These are phyloP conservation scores for Mrakia frigida DNA, from an alignment of 768 basidiomycete species.

Conservation along the genomic window DNA sequence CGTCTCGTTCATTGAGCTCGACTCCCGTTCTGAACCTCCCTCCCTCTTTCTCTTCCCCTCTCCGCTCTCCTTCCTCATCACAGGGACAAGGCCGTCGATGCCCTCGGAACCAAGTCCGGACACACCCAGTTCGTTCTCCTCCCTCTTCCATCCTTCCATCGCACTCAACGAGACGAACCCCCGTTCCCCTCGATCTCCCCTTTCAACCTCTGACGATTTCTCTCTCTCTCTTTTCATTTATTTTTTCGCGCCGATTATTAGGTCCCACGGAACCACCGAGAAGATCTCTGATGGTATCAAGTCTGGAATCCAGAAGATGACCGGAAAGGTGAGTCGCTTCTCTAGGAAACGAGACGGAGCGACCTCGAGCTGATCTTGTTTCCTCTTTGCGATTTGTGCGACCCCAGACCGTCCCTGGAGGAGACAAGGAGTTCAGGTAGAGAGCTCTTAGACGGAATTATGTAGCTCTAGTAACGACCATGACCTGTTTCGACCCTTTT, in stretches of 20 bases:
- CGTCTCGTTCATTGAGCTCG: neutral
- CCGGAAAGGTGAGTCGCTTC: neutral
- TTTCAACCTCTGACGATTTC: too few species aligned
- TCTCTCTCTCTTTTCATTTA: too few species aligned
- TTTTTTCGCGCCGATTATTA: neutral
- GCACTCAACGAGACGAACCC: neutral
- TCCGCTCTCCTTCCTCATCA: neutral
- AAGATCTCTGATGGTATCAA: slow-evolving; percentile 28
- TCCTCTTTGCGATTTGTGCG: neutral
- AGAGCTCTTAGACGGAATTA: neutral
- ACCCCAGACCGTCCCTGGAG: neutral
- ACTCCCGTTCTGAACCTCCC: neutral
- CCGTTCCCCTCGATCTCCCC: neutral
- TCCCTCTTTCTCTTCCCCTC: neutral
- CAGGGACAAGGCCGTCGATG: slow-evolving; percentile 4
- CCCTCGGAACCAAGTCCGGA: slow-evolving; percentile 8
- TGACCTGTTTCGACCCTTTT: neutral
- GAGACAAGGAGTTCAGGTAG: neutral
- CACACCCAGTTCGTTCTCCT: neutral
- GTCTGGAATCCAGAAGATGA: slow-evolving; percentile 25
- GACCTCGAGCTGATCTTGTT: neutral
- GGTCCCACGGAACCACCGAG: neutral
- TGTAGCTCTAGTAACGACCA: neutral
- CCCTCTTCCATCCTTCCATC: neutral
- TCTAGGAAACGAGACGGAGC: neutral